Conservation (phyloP, 768 basidiomycete species). For the Calocybe gangraenosa region DNA sequence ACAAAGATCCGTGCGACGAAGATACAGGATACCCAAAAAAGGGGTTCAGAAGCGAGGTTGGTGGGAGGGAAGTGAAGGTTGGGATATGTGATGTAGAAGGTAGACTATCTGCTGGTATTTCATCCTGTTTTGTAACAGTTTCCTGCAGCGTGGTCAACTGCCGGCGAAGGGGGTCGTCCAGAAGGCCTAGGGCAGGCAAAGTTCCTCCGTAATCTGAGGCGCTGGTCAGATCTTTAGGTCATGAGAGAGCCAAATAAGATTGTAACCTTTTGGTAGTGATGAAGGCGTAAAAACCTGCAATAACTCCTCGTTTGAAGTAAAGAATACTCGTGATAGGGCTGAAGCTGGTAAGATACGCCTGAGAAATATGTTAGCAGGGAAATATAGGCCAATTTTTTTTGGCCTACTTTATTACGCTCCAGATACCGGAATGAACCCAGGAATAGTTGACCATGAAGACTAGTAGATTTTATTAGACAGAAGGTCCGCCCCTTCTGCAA, state of each 20-base stretch:
- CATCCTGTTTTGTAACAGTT: constrained; percentile 11
- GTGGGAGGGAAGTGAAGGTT: constrained; percentile 28
- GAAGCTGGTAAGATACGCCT: constrained; percentile 62
- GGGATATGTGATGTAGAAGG: constrained; percentile 16
- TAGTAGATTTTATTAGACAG: constrained; percentile 19
- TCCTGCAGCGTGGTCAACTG: constrained; percentile 16
- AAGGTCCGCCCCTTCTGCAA: constrained; percentile 6
- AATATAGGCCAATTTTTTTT: background rate
- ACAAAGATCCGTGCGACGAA: constrained; percentile 29
- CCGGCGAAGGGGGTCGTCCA: constrained; percentile 46
- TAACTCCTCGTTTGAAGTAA: constrained; percentile 54
- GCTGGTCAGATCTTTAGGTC: constrained; percentile 9
- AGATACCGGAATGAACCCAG: constrained; percentile 67
- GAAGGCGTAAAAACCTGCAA: constrained; percentile 48
- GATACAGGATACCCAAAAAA: constrained; percentile 70
- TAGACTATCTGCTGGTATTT: constrained; percentile 14
- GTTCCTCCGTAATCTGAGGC: constrained; percentile 63
- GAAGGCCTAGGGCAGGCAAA: constrained; percentile 45
- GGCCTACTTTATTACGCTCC: constrained; percentile 61
- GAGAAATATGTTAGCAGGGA: constrained; percentile 9
- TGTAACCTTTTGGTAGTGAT: constrained; percentile 55
- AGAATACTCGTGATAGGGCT: constrained; percentile 61
- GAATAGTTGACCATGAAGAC: constrained; percentile 73
- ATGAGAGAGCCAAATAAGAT: background rate
- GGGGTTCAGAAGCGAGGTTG: constrained; percentile 63